phyloP scores from a whole-genome alignment of 2,329 filamentous ascomycete genomes.

The Emmonsiellopsis sp. region DNA sequence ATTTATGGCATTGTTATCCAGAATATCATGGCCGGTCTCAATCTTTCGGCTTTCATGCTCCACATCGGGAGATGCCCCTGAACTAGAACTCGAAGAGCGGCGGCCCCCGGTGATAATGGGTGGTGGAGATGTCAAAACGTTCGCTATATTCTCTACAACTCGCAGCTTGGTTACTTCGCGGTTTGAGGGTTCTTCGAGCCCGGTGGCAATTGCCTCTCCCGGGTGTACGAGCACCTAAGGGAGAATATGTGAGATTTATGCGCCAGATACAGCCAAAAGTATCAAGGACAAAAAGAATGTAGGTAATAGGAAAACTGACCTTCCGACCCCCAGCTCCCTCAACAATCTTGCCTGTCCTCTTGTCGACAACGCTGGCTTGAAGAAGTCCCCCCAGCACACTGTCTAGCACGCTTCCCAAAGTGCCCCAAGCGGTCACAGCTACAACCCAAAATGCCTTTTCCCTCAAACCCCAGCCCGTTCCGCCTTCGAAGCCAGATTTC shows the following conservation, averaged over 20 bases:
- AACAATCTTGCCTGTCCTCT: constrained; percentile 74
- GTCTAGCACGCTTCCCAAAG: constrained; percentile 73
- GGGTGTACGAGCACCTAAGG: constrained; percentile 29
- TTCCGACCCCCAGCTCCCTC: constrained; percentile 69
- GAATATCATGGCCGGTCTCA: constrained; percentile 59
- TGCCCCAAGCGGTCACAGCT: constrained; percentile 60
- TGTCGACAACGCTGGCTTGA: constrained; percentile 79
- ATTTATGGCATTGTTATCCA: constrained; percentile 96
- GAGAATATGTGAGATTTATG: not conserved
- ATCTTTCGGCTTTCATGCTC: constrained; percentile 52
- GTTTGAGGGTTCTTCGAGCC: constrained; percentile 10
- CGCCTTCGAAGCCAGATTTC: constrained; percentile 29
- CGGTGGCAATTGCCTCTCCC: constrained; percentile 17
- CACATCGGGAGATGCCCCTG: constrained; percentile 7
- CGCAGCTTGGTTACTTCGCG: constrained; percentile 17
- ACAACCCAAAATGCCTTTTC: constrained; percentile 40
- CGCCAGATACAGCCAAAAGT: not conserved
- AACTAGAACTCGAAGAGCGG: not conserved
- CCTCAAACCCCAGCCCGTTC: constrained; percentile 40
- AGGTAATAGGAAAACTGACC: constrained; percentile 28
- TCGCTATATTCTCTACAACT: constrained; percentile 19
- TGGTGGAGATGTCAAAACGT: constrained; percentile 17
- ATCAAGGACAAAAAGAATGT: not conserved
- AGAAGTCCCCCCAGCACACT: constrained; percentile 76
- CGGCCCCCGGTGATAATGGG: constrained; percentile 3